Evolutionary conservation across 1,284 basidiomycete genomes (phyloP).

Genomic region (Ceratobasidium sp.): DNA sequence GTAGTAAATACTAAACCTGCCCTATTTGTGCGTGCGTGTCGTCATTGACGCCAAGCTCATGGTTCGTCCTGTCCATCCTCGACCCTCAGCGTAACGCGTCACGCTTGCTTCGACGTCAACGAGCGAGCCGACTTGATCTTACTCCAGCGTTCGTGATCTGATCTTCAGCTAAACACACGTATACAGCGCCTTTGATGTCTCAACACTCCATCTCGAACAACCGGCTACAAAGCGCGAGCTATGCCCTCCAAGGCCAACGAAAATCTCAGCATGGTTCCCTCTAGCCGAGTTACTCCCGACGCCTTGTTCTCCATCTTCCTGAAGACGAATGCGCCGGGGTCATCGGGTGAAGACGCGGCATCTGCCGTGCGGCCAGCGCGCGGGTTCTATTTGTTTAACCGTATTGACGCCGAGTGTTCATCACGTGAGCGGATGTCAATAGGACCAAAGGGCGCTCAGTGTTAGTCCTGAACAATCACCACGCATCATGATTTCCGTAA

Average conservation of each 20-base stretch:
- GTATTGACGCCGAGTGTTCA: not conserved
- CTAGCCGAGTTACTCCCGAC: not conserved
- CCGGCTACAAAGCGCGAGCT: not conserved
- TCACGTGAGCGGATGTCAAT: not conserved
- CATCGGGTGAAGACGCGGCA: not conserved
- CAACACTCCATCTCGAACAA: not conserved
- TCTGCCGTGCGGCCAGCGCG: not conserved
- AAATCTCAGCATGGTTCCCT: not conserved
- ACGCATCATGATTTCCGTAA: slow-evolving; percentile 1
- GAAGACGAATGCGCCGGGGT: slow-evolving; percentile 2
- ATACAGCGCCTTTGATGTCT: not conserved
- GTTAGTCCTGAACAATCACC: slow-evolving; percentile 4
- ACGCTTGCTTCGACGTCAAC: not conserved
- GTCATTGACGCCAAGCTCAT: not conserved
- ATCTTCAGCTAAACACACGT: not conserved
- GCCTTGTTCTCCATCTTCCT: not conserved
- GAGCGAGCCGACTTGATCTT: not conserved
- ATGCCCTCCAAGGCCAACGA: not conserved
- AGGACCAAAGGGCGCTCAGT: slow-evolving; percentile 12
- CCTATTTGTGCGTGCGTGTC: not conserved
- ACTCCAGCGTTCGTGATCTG: not conserved
- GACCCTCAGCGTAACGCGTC: not conserved
- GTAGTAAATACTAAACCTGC: not conserved
- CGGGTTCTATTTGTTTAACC: not conserved
- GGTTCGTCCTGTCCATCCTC: not conserved